Evolutionary conservation across 116 monocot genomes (phyloP), one percentile per base, ranked within the genome.

Genomic region (Thalassia testudinum): DNA sequence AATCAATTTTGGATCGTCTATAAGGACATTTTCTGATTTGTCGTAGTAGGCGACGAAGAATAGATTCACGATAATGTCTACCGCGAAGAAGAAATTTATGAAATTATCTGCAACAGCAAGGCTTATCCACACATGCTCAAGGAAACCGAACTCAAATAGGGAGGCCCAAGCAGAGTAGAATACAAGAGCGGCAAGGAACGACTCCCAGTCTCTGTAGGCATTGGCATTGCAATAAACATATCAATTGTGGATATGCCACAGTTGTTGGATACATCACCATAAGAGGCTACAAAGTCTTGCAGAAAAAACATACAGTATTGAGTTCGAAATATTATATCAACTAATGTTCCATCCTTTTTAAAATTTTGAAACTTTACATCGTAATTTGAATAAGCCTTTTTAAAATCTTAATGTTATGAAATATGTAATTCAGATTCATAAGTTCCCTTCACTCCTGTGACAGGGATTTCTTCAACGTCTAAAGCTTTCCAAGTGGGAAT

Each of bases 1-100:
- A 30, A 85, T 85, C 50, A 64, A 20, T 2, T 67, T 70, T 27
- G 61, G 79, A n/a, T 61, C 48, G 42, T 85, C 79, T 24, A 76
- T 29, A 7, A 85, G 67, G 1, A 73, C 49, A 62, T 85, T 76
- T 0, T 73, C 70, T 28, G 67, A 30, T 67, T 67, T 66, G 50
- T 85, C 76, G 17, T 76, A 70, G 61, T 73, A 85, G 50, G 85
- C 85, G 26, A 85, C 79, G 48, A 79, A 85, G 62, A 85, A 85
- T n/a, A n/a, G n/a, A 18, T 72, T 85, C 62, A 85, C 50, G 19
- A 79, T 44, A 43, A 85, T 85, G 47, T 85, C 85, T 1, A 79
- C 55, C 0, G 76, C 75, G 50, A 85, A 85, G 62, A 85, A 76
- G 10, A 52, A 75, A 47, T 85, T 79, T 1, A 85, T 76, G 13